Conservation (phyloP, 2,329 filamentous ascomycete genomes). For the Cordyceps pruinosa region DNA sequence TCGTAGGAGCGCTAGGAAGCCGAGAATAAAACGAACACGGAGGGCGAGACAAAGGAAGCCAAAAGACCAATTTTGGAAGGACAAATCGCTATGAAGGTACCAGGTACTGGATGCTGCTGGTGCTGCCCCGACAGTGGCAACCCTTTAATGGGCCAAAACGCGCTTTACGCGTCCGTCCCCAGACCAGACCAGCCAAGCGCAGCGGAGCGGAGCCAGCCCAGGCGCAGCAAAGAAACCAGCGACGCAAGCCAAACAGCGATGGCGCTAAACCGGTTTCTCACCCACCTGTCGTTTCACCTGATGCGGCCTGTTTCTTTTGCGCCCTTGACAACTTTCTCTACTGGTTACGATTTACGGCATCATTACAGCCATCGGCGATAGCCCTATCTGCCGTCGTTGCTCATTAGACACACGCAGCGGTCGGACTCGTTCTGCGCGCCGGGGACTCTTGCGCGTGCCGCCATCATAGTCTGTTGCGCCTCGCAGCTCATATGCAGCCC, state of each 20-base stretch:
- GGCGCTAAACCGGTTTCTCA: constrained; percentile 8
- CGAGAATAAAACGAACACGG: background rate
- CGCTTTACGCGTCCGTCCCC: constrained; percentile 10
- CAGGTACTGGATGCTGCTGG: too few relatives aligned
- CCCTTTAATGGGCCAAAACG: constrained; percentile 1
- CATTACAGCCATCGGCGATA: background rate
- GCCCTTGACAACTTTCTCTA: background rate
- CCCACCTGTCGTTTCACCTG: background rate
- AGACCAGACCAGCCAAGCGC: background rate
- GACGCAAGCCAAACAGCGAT: background rate
- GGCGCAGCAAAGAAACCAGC: constrained; percentile 1
- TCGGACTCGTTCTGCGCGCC: background rate
- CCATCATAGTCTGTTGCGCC: background rate
- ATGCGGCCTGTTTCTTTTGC: constrained; percentile 2
- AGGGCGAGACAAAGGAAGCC: background rate
- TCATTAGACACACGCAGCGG: background rate
- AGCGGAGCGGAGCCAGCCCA: background rate
- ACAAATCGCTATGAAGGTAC: background rate
- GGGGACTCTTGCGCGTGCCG: background rate
- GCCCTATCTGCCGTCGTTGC: background rate
- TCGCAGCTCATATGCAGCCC: constrained; percentile 6
- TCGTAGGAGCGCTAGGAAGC: background rate
- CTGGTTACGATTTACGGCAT: background rate
- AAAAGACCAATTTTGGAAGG: background rate
- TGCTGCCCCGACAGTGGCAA: background rate